Conservation (phyloP, 129 eudicot species). For the Dittrichia graveolens region DNA sequence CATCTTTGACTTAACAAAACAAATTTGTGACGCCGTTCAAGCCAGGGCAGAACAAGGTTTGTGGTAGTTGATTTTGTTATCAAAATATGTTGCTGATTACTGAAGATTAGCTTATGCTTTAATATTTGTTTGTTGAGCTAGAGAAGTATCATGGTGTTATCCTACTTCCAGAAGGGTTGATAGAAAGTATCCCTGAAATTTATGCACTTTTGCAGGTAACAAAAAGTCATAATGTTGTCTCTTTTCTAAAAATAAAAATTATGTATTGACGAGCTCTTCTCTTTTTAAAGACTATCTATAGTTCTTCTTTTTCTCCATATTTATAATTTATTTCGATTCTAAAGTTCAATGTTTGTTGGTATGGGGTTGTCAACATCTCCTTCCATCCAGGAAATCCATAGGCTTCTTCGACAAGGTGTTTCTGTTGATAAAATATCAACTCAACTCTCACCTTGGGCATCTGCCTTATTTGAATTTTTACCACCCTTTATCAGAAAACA, state of each 20-base stretch:
- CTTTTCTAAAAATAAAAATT: not conserved
- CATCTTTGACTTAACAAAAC: constrained; percentile 83
- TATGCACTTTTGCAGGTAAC: constrained; percentile 84
- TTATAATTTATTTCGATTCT: constrained; percentile 8
- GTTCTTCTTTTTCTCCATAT: too few species aligned
- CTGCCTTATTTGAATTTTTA: constrained; percentile 83
- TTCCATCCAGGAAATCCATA: constrained; percentile 72
- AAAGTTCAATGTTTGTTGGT: too few species aligned
- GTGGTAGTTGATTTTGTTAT: constrained; percentile 15
- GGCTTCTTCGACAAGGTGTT: constrained; percentile 65
- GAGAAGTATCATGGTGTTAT: constrained; percentile 92
- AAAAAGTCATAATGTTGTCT: not conserved
- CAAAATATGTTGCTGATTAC: not conserved
- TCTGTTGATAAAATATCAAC: constrained; percentile 69
- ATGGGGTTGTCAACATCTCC: too few species aligned
- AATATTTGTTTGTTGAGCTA: constrained; percentile 21
- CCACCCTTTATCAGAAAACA: constrained; percentile 85
- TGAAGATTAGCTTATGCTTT: not conserved
- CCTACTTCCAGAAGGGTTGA: constrained; percentile 94
- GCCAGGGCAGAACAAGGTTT: constrained; percentile 76
- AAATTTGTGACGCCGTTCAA: constrained; percentile 92
- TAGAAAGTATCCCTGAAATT: constrained; percentile 91
- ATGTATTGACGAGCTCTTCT: too few species aligned
- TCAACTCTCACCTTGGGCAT: constrained; percentile 96
- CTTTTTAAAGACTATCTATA: too few species aligned